phyloP scores from a whole-genome alignment of 805 yeast species.

The Wickerhamiella parazyma region DNA sequence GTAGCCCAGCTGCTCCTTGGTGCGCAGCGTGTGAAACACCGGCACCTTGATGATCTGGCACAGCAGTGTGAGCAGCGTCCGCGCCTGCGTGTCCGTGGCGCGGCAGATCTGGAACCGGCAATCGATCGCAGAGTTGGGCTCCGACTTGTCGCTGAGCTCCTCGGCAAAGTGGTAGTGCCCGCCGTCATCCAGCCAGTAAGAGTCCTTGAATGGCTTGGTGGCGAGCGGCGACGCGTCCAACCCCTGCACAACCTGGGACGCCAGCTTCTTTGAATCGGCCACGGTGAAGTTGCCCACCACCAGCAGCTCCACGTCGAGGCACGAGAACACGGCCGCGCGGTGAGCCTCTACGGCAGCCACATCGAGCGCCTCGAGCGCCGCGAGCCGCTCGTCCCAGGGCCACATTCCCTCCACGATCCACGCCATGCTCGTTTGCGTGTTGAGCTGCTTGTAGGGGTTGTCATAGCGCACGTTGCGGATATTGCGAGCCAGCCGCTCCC shows the following conservation, averaged over 20 bases:
- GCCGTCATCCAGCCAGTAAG: conserved; percentile 25
- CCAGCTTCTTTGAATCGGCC: conserved; percentile 40
- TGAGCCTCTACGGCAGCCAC: conserved; percentile 10
- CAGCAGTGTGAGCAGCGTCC: conserved; percentile 48
- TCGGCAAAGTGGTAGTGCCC: conserved; percentile 16
- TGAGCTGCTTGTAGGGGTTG: conserved; percentile 69
- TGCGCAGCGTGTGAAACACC: conserved; percentile 75
- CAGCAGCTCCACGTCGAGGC: conserved; percentile 55
- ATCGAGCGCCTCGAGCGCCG: conserved; percentile 36
- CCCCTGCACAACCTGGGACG: conserved; percentile 29
- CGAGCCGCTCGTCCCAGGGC: conserved; percentile 47
- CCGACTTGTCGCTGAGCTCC: conserved; percentile 44
- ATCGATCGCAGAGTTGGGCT: conserved; percentile 75
- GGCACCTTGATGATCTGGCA: conserved; percentile 74
- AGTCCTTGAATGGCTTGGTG: conserved; percentile 32
- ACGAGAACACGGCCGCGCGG: conserved; percentile 31
- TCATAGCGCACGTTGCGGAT: conserved; percentile 56
- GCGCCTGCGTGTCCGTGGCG: conserved; percentile 29
- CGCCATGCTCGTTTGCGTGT: conserved; percentile 39
- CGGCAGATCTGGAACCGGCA: conserved; percentile 57
- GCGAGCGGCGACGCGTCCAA: conserved; percentile 29
- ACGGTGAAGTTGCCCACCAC: conserved; percentile 59
- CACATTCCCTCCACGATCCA: conserved; percentile 64
- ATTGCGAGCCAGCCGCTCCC: conserved; percentile 48
- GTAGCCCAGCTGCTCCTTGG: conserved; percentile 90